These are phyloP conservation scores for Geranium rotundifolium DNA, from an alignment of 345 rosid species.

Conservation along the genomic window DNA sequence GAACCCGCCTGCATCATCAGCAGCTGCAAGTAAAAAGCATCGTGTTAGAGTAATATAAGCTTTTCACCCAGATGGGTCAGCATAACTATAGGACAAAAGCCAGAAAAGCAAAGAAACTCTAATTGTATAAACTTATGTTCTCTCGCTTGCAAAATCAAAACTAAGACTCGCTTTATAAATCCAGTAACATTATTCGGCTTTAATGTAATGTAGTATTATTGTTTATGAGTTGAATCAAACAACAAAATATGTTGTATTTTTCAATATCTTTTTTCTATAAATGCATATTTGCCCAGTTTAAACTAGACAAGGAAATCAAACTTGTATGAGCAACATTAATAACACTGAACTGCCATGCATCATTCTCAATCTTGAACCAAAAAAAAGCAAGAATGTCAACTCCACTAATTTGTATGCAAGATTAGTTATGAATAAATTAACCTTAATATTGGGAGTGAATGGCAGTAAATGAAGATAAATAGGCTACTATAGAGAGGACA, in stretches of 20 bases:
- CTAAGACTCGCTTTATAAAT: not conserved
- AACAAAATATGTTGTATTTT: no score
- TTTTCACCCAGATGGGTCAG: not conserved
- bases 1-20: conserved; percentile 66
- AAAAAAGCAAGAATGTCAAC: no score
- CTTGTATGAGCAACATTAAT: not conserved
- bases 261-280: no score
- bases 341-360: not conserved
- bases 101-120: not conserved
- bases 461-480: no score
- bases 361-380: not conserved
- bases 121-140: not conserved
- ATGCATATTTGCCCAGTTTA: not conserved
- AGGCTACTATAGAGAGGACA: not conserved
- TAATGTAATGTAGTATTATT: not conserved
- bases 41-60: not conserved
- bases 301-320: not conserved
- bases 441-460: no score
- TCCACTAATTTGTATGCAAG: no score
- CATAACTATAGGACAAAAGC: not conserved
- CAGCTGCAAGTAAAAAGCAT: conserved; percentile 29
- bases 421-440: no score
- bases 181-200: no score
- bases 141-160: not conserved
- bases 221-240: not conserved